A percentile compares a stretch with the other conserved stretches of the same genome.
phyloP scores from a whole-genome alignment of 2,329 filamentous ascomycete genomes.

The Fusarium sp. region DNA sequence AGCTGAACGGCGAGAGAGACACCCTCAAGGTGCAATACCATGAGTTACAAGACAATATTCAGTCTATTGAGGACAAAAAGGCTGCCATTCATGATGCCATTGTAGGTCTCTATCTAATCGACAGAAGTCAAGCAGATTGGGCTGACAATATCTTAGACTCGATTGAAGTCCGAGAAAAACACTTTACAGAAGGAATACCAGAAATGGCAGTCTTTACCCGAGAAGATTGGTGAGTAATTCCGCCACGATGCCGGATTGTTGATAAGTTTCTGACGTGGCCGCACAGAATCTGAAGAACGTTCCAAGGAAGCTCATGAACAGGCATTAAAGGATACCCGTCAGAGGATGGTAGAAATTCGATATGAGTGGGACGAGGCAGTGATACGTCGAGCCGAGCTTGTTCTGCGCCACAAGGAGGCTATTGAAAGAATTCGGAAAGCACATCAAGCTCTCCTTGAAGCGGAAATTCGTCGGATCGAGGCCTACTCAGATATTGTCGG shows the following conservation, averaged over 20 bases:
- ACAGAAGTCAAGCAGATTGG: not conserved
- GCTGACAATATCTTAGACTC: conserved; percentile 53
- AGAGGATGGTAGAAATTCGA: conserved; percentile 60
- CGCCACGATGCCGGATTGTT: not conserved
- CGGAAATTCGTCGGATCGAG: conserved; percentile 78
- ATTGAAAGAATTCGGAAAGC: conserved; percentile 71
- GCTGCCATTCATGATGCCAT: conserved; percentile 54
- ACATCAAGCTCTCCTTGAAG: conserved; percentile 74
- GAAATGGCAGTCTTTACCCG: conserved; percentile 73
- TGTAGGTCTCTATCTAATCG: conserved; percentile 47
- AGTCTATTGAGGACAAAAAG: conserved; percentile 57
- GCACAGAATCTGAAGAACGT: conserved; percentile 52
- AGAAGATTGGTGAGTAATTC: conserved; percentile 71
- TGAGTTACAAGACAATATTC: conserved; percentile 53
- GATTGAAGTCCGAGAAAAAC: conserved; percentile 71
- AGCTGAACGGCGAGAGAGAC: conserved; percentile 52
- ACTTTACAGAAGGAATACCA: conserved; percentile 73
- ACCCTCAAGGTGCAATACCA: conserved; percentile 50
- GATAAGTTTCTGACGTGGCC: not conserved
- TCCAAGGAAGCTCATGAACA: conserved; percentile 47
- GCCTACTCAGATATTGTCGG: conserved; percentile 81
- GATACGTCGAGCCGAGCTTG: conserved; percentile 65
- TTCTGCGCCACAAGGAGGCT: conserved; percentile 65
- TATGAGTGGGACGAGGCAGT: conserved; percentile 65
- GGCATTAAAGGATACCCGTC: conserved; percentile 49